Evolutionary conservation across 2,329 filamentous ascomycete genomes (phyloP).

Genomic region (Cladosporium halotolerans): DNA sequence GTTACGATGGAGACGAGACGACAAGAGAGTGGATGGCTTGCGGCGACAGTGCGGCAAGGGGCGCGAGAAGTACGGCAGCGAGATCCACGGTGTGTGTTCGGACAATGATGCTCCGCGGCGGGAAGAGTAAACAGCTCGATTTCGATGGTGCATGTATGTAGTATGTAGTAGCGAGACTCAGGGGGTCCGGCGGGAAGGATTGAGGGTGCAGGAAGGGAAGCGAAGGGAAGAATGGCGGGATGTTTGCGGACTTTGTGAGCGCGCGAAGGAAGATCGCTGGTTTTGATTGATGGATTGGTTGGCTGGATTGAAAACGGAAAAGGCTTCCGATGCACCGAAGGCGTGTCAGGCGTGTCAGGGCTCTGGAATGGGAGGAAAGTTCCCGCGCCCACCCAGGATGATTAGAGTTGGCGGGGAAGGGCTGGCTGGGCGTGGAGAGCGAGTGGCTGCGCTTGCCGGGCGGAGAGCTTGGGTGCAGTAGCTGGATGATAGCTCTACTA

Average conservation of each 20-base stretch:
- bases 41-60: background rate
- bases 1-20: too few species aligned
- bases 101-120: background rate
- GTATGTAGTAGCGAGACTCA: background rate
- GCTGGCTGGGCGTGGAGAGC: constrained; percentile 6
- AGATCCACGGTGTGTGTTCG: background rate
- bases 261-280: background rate
- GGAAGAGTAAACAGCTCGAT: background rate
- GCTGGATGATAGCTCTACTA: background rate
- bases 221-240: background rate
- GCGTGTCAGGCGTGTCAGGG: background rate
- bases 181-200: background rate
- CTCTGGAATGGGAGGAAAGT: constrained; percentile 1
- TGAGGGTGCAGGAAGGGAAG: background rate
- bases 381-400: background rate
- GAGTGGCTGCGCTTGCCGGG: too few species aligned
- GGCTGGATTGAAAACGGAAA: background rate
- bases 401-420: constrained; percentile 10
- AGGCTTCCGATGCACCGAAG: background rate
- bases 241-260: background rate
- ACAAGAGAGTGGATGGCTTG: too few species aligned
- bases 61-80: background rate
- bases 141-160: background rate
- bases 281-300: background rate
- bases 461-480: too few species aligned